Base-by-base conservation (phyloP, 139 green algal genomes). In the Spirogloea muscicola region DNA sequence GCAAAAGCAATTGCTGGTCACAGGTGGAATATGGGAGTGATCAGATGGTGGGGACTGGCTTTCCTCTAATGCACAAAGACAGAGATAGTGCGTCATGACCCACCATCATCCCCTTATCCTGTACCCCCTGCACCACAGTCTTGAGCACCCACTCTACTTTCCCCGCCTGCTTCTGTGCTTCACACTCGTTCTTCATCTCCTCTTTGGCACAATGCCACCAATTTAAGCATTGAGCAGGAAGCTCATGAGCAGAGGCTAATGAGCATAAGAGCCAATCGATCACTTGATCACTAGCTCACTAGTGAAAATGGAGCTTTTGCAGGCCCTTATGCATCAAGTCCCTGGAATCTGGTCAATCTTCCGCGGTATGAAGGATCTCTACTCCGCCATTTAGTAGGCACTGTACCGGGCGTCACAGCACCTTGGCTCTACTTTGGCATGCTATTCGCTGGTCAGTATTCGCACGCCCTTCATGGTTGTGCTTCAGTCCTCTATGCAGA, bases 361-460 rank as follows among this genome's bases (percentile, higher is more conserved):
- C 85, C 86, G 31, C 79, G 76, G 40, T 70, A 55, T 2, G 21
- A 66, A 13, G 25, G 13, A 44, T 80, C 74, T 55, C 69, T 96
- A 67, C 78, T 94, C 25, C 81, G 79, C 10, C 81, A 88, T 58
- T 69, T 94, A 7, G 73, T 88, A 10, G 84, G 84, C 18, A 71
- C 86, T 44, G 83, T 92, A 13, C 61, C 84, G 3, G 88, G 87
- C 10, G 87, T 93, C 48, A 88, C 87, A 42, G 84, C 88, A 60
- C 89, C 91, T 1, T 91, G 90, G 89, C 72, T 96, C 73, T 96
- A 96, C 82, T 81, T 91, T 13, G 91, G 91, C 58, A 91, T 90
- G 84, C 79, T 94, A 29, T 94, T 93, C 68, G 79, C 84, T 43
- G 52, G 52, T 33, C 38, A 39, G 52, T 6, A 33, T 39, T 6